These are phyloP conservation scores for Chamaecyparis obtusa DNA, from an alignment of 75 land plant genomes.

Conservation along the genomic window DNA sequence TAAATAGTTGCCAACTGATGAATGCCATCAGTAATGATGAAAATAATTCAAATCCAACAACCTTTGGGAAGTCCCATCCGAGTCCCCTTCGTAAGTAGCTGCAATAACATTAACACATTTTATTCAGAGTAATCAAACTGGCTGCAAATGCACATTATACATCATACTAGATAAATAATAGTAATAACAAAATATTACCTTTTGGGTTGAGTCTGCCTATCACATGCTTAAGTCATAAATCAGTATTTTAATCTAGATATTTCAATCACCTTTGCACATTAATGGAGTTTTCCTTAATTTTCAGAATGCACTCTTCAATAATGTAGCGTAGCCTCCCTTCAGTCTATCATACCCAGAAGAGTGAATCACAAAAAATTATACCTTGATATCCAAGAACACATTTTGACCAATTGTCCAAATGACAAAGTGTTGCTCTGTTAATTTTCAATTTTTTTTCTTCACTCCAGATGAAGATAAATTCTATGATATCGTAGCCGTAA, in stretches of 20 bases:
- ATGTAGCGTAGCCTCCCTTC: neutral
- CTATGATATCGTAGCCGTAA: neutral
- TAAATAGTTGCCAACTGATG: conserved; percentile 81
- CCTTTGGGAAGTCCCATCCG: conserved; percentile 80
- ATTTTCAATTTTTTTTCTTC: neutral
- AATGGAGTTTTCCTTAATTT: neutral
- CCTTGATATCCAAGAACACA: neutral
- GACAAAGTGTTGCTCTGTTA: neutral
- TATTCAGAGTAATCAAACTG: neutral
- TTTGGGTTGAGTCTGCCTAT: neutral
- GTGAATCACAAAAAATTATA: neutral
- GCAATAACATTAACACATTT: conserved; percentile 24
- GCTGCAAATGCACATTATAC: neutral
- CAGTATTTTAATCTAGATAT: neutral
- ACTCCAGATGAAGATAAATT: neutral
- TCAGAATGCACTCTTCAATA: neutral
- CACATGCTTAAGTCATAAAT: neutral
- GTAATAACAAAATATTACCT: neutral
- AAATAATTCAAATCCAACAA: conserved; percentile 76
- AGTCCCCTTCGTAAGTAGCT: conserved; percentile 77
- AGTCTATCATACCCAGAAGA: neutral
- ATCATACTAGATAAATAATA: neutral
- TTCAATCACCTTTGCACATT: neutral
- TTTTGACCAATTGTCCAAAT: neutral
- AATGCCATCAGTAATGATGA: conserved; percentile 75